A percentile compares a stretch with the other conserved stretches of the same genome.
Evolutionary conservation across 2,329 filamentous ascomycete species (phyloP).

Genomic region (Xylaria sp.): DNA sequence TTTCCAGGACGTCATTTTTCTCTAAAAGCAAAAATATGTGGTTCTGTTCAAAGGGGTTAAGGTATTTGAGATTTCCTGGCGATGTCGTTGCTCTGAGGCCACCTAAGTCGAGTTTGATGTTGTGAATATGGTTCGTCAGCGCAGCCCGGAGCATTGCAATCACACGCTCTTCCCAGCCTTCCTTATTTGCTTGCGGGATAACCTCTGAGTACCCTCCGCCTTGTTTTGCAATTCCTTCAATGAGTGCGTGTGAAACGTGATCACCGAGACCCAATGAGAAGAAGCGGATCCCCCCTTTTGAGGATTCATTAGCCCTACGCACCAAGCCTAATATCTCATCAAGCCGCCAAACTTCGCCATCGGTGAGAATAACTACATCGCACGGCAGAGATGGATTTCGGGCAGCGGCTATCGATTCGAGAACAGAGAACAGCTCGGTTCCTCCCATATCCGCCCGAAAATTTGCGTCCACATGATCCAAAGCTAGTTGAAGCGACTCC

Average conservation of each 20-base stretch:
- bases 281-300: slow-evolving; percentile 54
- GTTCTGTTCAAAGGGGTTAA: slow-evolving; percentile 19
- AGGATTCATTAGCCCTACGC: slow-evolving; percentile 47
- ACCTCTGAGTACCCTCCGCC: slow-evolving; percentile 59
- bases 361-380: slow-evolving; percentile 61
- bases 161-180: slow-evolving; percentile 24
- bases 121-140: slow-evolving; percentile 17
- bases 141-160: slow-evolving; percentile 29
- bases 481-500: slow-evolving; percentile 52
- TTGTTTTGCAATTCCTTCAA: slow-evolving; percentile 63
- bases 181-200: slow-evolving; percentile 15
- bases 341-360: slow-evolving; percentile 60
- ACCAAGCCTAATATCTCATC: slow-evolving; percentile 54
- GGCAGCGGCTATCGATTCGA: slow-evolving; percentile 51
- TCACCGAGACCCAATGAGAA: slow-evolving; percentile 63
- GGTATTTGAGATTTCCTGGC: slow-evolving; percentile 7
- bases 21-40: slow-evolving; percentile 24
- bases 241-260: slow-evolving; percentile 59
- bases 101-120: slow-evolving; percentile 9
- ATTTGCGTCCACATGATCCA: slow-evolving; percentile 30
- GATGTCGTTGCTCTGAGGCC: slow-evolving; percentile 10
- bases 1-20: background rate
- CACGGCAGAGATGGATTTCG: slow-evolving; percentile 48
- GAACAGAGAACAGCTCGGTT: slow-evolving; percentile 56
- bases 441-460: slow-evolving; percentile 57